Base-by-base conservation (phyloP, 208 protist genomes). In the Trypanosoma congolense region DNA sequence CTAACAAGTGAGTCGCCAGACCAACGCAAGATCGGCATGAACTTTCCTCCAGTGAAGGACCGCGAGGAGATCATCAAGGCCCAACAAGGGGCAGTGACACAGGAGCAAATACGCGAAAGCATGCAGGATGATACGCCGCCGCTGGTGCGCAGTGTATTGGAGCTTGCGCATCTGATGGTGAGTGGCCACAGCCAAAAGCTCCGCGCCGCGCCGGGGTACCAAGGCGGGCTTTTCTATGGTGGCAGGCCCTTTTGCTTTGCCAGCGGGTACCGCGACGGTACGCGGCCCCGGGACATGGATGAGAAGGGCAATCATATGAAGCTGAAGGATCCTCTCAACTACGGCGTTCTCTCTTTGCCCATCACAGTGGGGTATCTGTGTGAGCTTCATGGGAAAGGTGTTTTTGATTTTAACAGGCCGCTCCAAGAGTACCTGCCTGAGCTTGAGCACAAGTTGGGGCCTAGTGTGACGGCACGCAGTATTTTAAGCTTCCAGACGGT, bases 261-360 rank as follows among this genome's bases (percentile, higher is more conserved):
- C 6, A 80, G 77, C 54, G 86, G 86, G 14, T 90, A 83, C 65
- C 79, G 86, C 24, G 82, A 93, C 62, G 61, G 77, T 2, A 70
- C 50, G 16, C 79, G 80, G 1, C 75, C 80, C 9, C 61, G 70
- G 21, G 80, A 90, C 26, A 70, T 75, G 61, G 81, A 93, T n/a
- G 86, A 93, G 60, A 89, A 90, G 57, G 81, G 80, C 8, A 90
- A 93, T 65, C 75, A 84, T 66, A 73, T 93, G 76, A 73, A 75
- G 30, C 68, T 93, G 26, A 85, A 84, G 52, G 85, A 93, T 60
- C 81, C 85, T 21, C 71, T 93, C 18, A 64, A 77, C 12, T 90
- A 88, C 65, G 79, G 81, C 45, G 59, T 47, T 9, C 63, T 93
- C 5, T 77, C 73, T 3, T 52, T 87, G 19, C 85, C 85, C n/a